These are phyloP conservation scores for Astrocystis sublimbata DNA, from an alignment of 495 filamentous ascomycete species.

Conservation along the genomic window DNA sequence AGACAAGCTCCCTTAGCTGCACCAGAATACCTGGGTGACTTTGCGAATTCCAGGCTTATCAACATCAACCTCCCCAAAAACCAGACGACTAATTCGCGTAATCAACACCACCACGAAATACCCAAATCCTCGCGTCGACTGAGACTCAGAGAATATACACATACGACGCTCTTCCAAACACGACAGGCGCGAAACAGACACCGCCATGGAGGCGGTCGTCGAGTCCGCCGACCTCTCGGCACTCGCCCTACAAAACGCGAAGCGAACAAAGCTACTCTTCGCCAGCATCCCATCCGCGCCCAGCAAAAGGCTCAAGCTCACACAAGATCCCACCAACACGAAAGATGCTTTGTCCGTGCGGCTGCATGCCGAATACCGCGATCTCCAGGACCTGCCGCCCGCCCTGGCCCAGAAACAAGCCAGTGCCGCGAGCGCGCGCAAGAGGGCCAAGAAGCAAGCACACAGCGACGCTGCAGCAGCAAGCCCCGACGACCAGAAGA, in stretches of 20 bases:
- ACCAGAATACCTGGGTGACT: neutral
- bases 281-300: conserved; percentile 31
- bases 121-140: neutral
- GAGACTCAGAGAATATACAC: neutral
- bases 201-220: conserved; percentile 29
- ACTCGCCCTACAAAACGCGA: conserved; percentile 44
- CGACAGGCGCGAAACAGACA: conserved; percentile 1
- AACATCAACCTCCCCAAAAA: neutral
- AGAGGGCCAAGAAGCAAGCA: conserved; percentile 55
- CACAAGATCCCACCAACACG: conserved; percentile 36
- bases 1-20: neutral
- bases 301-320: conserved; percentile 46
- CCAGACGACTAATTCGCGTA: neutral
- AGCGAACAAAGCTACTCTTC: conserved; percentile 43
- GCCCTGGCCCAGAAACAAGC: conserved; percentile 83
- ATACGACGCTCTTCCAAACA: neutral
- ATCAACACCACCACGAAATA: neutral
- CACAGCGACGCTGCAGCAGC: conserved; percentile 45
- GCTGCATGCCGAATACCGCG: conserved; percentile 70
- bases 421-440: conserved; percentile 33
- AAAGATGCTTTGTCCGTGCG: conserved; percentile 48
- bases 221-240: conserved; percentile 34
- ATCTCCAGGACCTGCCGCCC: conserved; percentile 80
- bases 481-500: conserved; percentile 53
- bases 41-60: neutral